Evolutionary conservation across 2,329 filamentous ascomycete genomes (phyloP), one percentile per base, ranked within the genome.

Genomic region (Aureobasidium sp.): DNA sequence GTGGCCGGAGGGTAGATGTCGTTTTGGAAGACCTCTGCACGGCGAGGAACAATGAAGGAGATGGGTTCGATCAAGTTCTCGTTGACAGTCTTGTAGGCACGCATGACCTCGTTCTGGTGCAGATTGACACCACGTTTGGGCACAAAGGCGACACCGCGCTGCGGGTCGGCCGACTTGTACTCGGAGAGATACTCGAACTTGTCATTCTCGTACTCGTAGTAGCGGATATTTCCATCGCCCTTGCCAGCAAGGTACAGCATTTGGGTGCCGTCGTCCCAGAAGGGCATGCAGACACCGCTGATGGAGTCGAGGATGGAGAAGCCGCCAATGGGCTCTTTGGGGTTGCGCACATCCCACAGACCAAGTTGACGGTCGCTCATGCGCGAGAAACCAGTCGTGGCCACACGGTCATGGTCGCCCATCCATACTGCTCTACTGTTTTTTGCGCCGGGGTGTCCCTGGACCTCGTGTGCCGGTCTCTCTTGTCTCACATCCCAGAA

Each of bases 311-410:
- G 83, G 68, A 89, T 89, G 70, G 85, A 87, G 78, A 97, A 97
- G 17, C 91, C 92, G 56, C 90, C 91, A 70, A 97, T 88, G 53
- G 94, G 94, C 70, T 95, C 88, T 39, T 75, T 78, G 20, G 86
- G 84, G 66, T 85, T 87, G 68, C 92, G 89, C 52, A 91, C 86
- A 79, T 99, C 94, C 94, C 94, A 99, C 41, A 99, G 82, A 59
- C 90, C 94, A 68, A 99, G 83, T 75, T 99, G 94, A 60, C 94
- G 87, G 78, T 99, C 94, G 74, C 94, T 97, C 94, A 97, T 97
- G 74, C 87, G 89, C 56, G 92, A 97, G 82, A 99, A 99, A 67
- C 94, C 94, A 6, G 94, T 97, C 2, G 94, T 97, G 59, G 90
- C 94, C 71, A 99, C 87, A 67, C 93, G 87, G 78, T 97, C 95